Evolutionary conservation across 768 basidiomycete species (phyloP), one percentile per base, ranked within the genome.

Genomic region (Nidularia sp.): DNA sequence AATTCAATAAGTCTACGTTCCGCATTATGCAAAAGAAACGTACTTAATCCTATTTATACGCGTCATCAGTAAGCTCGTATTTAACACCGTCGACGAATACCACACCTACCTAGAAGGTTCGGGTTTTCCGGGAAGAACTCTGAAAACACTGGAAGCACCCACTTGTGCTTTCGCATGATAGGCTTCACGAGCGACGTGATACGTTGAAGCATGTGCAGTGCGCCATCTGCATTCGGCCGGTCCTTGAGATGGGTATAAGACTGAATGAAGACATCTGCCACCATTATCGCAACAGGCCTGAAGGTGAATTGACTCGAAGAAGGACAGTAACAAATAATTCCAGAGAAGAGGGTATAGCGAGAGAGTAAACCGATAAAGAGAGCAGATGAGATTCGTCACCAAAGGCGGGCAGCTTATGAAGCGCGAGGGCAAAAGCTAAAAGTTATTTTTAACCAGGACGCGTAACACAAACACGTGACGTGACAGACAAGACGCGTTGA

Each of bases 161-260:
- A 98, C 4, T 70, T 70, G 58, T 86, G 86, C 57, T 86, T 90
- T 52, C 85, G 75, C 94, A 97, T 97, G 57, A 98, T 93, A 5
- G 95, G 95, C 66, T 94, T 95, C 47, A 96, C 92, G 47, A 91
- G 76, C 1, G 85, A 84, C 0, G 87, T 85, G 32, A 90, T 75
- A 55, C 78, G 77, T 58, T 87, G 79, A 35, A 94, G 75, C 63
- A 89, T 72, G 12, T 73, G 65, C 42, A 91, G 73, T 13, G 92
- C 90, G 36, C 80, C 76, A 55, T 88, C 80, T 43, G 83, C 78
- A 58, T 81, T 79, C 36, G 85, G 85, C 60, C 75, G 77, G 52
- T 78, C 79, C 55, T 83, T 87, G 55, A 93, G 76, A 64, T 90
- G 84, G 15, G 84, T 84, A 56, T 86, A 86, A 0, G 86, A 79